These are phyloP conservation scores for Xylaria sp. DNA, from an alignment of 2,329 filamentous ascomycete genomes.

Conservation along the genomic window DNA sequence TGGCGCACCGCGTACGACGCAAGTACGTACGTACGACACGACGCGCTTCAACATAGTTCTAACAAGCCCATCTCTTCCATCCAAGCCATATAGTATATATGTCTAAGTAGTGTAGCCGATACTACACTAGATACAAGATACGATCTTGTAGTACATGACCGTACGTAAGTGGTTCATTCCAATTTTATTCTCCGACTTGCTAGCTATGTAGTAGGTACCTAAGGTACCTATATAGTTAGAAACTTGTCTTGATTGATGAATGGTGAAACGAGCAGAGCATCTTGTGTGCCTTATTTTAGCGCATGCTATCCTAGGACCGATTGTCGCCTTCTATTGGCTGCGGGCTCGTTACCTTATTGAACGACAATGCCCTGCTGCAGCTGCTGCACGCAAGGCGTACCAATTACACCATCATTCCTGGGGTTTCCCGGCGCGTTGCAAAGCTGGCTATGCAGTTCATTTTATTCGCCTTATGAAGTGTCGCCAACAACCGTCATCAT, in stretches of 20 bases:
- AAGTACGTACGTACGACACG: not conserved
- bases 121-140: not conserved
- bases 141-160: not conserved
- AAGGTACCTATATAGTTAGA: not conserved
- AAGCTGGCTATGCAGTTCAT: slow-evolving; percentile 20
- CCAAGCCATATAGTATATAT: not conserved
- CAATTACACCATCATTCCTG: slow-evolving; percentile 24
- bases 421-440: slow-evolving; percentile 24
- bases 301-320: slow-evolving; percentile 41
- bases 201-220: too few relatives aligned
- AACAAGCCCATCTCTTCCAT: not conserved
- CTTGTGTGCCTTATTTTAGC: slow-evolving; percentile 39
- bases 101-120: not conserved
- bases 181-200: slow-evolving; percentile 34
- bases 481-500: too few relatives aligned
- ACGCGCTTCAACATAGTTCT: not conserved
- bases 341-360: slow-evolving; percentile 30
- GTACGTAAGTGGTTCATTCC: not conserved
- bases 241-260: not conserved
- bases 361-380: slow-evolving; percentile 39
- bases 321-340: slow-evolving; percentile 39
- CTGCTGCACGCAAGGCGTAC: slow-evolving; percentile 35
- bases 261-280: slow-evolving; percentile 35
- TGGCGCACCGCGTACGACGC: not conserved
- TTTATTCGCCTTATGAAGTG: slow-evolving; percentile 12